Base-by-base conservation (phyloP, 2,329 filamentous ascomycete species). In the Zalaria obscura region DNA sequence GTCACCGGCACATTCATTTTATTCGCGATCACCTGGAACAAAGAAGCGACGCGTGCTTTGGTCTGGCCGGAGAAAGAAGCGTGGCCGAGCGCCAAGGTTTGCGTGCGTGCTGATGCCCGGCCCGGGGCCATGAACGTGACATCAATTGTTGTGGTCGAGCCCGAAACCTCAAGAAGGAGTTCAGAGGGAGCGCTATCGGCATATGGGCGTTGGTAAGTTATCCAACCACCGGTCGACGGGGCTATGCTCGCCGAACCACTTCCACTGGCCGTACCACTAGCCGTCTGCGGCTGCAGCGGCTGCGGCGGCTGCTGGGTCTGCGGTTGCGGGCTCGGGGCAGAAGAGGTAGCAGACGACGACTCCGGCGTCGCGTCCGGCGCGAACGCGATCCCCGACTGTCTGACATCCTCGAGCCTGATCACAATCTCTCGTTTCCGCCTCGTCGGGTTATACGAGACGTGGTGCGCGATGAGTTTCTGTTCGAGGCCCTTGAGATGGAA, bases 401-500 rank as follows among this genome's bases (percentile, higher is more conserved):
- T 76, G n/a, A 96, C 75, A 53, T 95, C 88, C 53, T 91, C 80
- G 2, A 96, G 63, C 1, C 84, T 73, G 28, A 96, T 68, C 4
- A 77, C 64, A 11, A 96, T 93, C 62, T 96, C 88, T 3, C 75
- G 69, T 38, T 73, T 73, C 10, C 72, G 66, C 2, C 81, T 72
- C 10, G 72, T 64, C 31, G 83, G 72, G 53, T 95, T 94, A 60
- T 77, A 87, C 40, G 71, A 76, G 45, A 89, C 81, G 27, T 75
- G 61, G 58, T 88, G 83, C 0, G 83, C 76, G 35, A 95, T 81
- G 7, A 96, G 68, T 48, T 77, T 79, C 61, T 96, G 89, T 63
- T 96, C 89, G 0, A 95, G 65, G 0, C 86, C 87, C 55, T 88
- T 89, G 51, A 96, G 79, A 58, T 94, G 86, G 60, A 89, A 95